Percentiles rank a stretch among this genome's conserved stretches.
These are phyloP conservation scores for Glutinoglossum americanum DNA, from an alignment of 495 filamentous ascomycete genomes.

Conservation along the genomic window DNA sequence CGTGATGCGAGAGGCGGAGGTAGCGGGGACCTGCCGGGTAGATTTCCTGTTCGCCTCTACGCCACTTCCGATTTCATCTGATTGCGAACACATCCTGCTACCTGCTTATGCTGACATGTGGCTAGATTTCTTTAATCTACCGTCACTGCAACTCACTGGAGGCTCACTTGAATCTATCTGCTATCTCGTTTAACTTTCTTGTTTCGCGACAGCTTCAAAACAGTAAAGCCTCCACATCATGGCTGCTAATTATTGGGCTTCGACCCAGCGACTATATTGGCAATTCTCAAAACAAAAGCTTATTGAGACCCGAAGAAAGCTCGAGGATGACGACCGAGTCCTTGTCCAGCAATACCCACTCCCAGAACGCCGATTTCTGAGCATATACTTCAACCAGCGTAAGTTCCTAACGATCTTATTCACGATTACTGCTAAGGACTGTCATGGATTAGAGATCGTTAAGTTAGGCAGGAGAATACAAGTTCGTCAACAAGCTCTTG, in stretches of 20 bases:
- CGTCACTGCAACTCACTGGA: neutral
- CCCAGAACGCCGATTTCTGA: conserved; percentile 60
- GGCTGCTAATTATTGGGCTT: conserved; percentile 96
- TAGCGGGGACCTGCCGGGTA: too few relatives aligned
- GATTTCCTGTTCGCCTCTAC: too few relatives aligned
- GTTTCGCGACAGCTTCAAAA: neutral
- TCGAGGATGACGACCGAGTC: conserved; percentile 49
- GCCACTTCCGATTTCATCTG: too few relatives aligned
- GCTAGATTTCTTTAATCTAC: neutral
- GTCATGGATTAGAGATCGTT: conserved; percentile 32
- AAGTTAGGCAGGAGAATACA: conserved; percentile 58
- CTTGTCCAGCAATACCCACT: conserved; percentile 59
- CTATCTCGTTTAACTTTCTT: neutral
- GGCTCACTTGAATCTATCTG: neutral
- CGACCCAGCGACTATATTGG: conserved; percentile 77
- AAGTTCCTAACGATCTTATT: conserved; percentile 12
- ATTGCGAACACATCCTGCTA: too few relatives aligned
- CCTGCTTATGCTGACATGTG: neutral
- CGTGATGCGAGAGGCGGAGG: too few relatives aligned
- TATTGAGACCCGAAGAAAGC: conserved; percentile 42
- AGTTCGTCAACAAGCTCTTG: conserved; percentile 75
- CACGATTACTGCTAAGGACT: conserved; percentile 14
- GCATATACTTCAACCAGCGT: conserved; percentile 87
- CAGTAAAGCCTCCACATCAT: conserved; percentile 22
- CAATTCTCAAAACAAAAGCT: conserved; percentile 66